Evolutionary conservation across 169 alveolate genomes (phyloP).

Genomic region (Besnoitia besnoiti): DNA sequence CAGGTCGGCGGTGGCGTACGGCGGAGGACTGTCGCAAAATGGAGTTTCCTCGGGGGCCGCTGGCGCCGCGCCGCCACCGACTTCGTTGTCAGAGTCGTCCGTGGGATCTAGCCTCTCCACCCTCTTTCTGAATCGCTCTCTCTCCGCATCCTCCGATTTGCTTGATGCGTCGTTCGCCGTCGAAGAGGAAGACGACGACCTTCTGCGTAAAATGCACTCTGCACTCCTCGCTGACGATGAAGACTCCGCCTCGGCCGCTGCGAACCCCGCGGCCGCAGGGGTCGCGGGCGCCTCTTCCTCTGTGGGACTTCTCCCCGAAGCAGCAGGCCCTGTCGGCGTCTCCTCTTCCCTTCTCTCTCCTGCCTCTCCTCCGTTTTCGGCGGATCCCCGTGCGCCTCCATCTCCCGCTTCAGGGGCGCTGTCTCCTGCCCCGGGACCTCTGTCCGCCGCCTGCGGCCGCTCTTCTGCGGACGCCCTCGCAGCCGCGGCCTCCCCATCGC

Average conservation of each 20-base stretch:
- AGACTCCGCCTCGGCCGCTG: not conserved
- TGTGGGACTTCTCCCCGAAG: not conserved
- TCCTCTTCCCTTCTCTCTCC: not conserved
- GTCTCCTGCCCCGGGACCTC: no score
- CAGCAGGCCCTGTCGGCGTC: not conserved
- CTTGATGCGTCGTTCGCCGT: not conserved
- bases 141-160: not conserved
- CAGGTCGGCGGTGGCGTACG: not conserved
- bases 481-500: not conserved
- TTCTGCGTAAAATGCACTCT: slow-evolving; percentile 25
- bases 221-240: slow-evolving; percentile 27
- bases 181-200: slow-evolving; percentile 30
- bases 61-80: not conserved
- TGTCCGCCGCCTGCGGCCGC: not conserved
- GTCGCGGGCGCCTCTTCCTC: not conserved
- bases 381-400: not conserved
- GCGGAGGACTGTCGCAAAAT: no score
- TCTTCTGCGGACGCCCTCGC: not conserved
- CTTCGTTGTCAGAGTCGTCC: not conserved
- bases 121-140: not conserved
- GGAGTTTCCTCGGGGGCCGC: not conserved
- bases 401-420: not conserved
- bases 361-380: no score
- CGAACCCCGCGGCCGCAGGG: not conserved
- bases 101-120: not conserved